These are phyloP conservation scores for Eragrostis curvula DNA, from an alignment of 176 grass and related monocot species.

Conservation along the genomic window DNA sequence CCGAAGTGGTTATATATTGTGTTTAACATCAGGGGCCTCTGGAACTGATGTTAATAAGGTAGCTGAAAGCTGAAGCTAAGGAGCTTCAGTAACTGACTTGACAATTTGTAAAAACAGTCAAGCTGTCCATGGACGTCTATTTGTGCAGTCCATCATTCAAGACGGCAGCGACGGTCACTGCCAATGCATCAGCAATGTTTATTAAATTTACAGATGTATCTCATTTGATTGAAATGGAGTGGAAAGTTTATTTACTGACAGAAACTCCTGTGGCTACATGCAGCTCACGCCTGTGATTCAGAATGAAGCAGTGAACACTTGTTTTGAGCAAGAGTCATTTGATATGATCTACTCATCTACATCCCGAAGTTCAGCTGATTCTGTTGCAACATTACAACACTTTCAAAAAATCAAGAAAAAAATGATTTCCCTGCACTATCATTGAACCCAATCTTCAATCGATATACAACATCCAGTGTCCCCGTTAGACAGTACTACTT, in stretches of 20 bases:
- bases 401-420: too few relatives aligned
- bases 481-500: too few relatives aligned
- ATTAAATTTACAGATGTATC: conserved; percentile 39
- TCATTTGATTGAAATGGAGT: conserved; percentile 43
- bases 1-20: conserved; percentile 55
- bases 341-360: too few relatives aligned
- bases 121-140: conserved; percentile 64
- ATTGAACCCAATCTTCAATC: too few relatives aligned
- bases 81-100: conserved; percentile 66
- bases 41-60: conserved; percentile 55
- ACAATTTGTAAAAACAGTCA: conserved; percentile 66
- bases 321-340: neutral
- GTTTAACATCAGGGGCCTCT: conserved; percentile 42
- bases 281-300: neutral
- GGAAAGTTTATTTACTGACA: conserved; percentile 30
- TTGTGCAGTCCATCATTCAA: conserved; percentile 54
- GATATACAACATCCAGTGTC: too few relatives aligned
- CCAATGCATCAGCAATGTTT: conserved; percentile 43
- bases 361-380: too few relatives aligned
- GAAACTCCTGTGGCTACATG: neutral
- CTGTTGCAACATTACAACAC: too few relatives aligned
- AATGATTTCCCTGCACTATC: too few relatives aligned
- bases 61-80: conserved; percentile 63
- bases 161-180: conserved; percentile 58
- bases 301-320: neutral